Evolutionary conservation across 176 grass and related monocot genomes (phyloP), one percentile per base, ranked within the genome.

Genomic region (Olyra latifolia): DNA sequence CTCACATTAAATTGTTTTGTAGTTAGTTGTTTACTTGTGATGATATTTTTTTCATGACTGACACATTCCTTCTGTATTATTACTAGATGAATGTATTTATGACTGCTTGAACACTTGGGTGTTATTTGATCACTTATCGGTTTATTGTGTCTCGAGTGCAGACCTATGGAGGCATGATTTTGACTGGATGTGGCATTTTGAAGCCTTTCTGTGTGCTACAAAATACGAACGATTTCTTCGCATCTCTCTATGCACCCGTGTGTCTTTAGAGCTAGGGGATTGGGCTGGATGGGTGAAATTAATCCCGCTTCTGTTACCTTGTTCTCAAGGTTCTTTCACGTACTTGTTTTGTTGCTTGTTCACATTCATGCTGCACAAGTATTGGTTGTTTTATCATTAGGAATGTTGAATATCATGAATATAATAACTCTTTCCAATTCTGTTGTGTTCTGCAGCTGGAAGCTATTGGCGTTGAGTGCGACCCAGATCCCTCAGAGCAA

Each of bases 231-330:
- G 74, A 7, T 94, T 94, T 77, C 64, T 94, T 56, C 71, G 79
- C 38, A 84, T 94, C 46, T 50, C 81, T 79, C 73, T 94, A 53
- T 66, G 70, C 84, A 80, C 88, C 22, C 75, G 71, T 44, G 81
- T 46, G 8, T 70, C 17, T 49, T 60, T 68, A 29, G 88, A 93
- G 42, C 83, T 91, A 78, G 53, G 25, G 17, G 83, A 94, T 13
- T 94, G 92, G 92, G 67, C 63, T 61, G 92, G 88, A 74, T 94
- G 92, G 92, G 88, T 94, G 55, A 94, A 94, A 80, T n/a, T n/a
- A n/a, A n/a, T 94, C 86, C 19, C 86, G 92, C 66, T 69, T 89
- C 64, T 83, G 86, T 11, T 22, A 59, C 65, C 92, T 94, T 50
- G 74, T 89, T 83, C 80, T 84, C 17, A 91, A 89, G 92, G 92